phyloP scores from a whole-genome alignment of 768 basidiomycete genomes.

The Tulasnella sp. region DNA sequence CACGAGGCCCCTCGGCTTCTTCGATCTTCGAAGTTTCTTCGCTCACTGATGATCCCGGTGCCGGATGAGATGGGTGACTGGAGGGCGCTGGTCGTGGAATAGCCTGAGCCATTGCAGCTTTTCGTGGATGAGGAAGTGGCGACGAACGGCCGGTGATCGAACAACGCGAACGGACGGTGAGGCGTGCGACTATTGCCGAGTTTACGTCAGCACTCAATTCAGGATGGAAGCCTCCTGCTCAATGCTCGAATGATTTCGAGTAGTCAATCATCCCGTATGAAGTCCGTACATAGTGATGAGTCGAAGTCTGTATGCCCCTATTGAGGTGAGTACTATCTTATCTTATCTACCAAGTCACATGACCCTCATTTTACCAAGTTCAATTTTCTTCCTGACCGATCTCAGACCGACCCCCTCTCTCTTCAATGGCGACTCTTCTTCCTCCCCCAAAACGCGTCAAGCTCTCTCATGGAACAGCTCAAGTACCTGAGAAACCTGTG shows the following conservation, averaged over 20 bases:
- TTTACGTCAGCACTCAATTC: neutral
- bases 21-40: conserved; percentile 1
- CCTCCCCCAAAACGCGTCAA: conserved; percentile 87
- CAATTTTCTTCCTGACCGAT: neutral
- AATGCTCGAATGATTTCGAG: too few relatives aligned
- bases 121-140: too few relatives aligned
- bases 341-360: neutral
- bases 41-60: neutral
- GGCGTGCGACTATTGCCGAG: neutral
- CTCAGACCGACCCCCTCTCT: neutral
- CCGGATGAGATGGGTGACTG: conserved; percentile 6
- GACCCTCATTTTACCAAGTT: neutral
- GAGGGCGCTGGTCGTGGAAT: neutral
- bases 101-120: neutral
- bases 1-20: neutral
- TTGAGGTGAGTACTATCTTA: neutral
- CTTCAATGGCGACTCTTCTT: conserved; percentile 64
- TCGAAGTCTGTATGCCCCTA: neutral
- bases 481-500: conserved; percentile 1
- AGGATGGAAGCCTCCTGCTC: too few relatives aligned
- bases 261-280: too few relatives aligned
- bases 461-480: conserved; percentile 45
- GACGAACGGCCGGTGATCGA: neutral
- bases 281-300: too few relatives aligned
- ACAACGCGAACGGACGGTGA: neutral